These are phyloP conservation scores for Cladobotryum mycophilum DNA, from an alignment of 2,329 filamentous ascomycete species.

Conservation along the genomic window DNA sequence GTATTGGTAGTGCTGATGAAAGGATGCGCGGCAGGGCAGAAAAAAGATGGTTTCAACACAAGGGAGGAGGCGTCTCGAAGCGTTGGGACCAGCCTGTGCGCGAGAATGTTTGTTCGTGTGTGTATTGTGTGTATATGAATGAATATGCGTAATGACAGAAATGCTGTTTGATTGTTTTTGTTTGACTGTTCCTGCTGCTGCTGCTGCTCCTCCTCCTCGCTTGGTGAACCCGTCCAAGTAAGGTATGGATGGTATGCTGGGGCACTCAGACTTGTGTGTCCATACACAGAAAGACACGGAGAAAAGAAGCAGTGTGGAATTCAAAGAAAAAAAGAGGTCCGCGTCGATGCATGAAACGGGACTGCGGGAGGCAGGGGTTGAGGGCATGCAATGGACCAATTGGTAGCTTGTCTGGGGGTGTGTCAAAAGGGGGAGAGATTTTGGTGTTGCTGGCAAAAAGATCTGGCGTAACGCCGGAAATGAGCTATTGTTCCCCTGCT, in stretches of 20 bases:
- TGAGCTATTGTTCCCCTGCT: slow-evolving; percentile 12
- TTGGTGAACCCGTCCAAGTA: too few relatives aligned
- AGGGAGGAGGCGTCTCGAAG: slow-evolving; percentile 1
- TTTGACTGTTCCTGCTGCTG: too few relatives aligned
- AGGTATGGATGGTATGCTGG: too few relatives aligned
- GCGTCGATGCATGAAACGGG: slow-evolving; percentile 13
- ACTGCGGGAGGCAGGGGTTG: slow-evolving; percentile 13
- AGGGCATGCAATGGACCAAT: slow-evolving; percentile 9
- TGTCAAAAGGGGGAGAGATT: slow-evolving; percentile 12
- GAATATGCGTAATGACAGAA: too few relatives aligned
- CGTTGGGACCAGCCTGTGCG: slow-evolving; percentile 7
- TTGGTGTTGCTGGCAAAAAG: slow-evolving; percentile 8
- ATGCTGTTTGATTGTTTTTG: too few relatives aligned
- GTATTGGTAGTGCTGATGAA: neutral
- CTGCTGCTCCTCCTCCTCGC: too few relatives aligned
- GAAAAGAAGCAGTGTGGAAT: slow-evolving; percentile 5
- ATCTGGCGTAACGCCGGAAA: slow-evolving; percentile 12
- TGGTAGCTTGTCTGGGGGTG: slow-evolving; percentile 8
- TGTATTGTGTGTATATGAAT: too few relatives aligned
- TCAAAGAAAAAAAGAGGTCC: slow-evolving; percentile 4
- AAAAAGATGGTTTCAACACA: neutral
- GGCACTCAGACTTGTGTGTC: neutral
- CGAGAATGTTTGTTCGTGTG: neutral
- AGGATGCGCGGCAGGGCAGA: neutral
- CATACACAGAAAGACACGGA: neutral